Percentiles rank a stretch among this genome's conserved stretches.
phyloP scores from a whole-genome alignment of 768 basidiomycete species.

The Asterophora lycoperdoides region DNA sequence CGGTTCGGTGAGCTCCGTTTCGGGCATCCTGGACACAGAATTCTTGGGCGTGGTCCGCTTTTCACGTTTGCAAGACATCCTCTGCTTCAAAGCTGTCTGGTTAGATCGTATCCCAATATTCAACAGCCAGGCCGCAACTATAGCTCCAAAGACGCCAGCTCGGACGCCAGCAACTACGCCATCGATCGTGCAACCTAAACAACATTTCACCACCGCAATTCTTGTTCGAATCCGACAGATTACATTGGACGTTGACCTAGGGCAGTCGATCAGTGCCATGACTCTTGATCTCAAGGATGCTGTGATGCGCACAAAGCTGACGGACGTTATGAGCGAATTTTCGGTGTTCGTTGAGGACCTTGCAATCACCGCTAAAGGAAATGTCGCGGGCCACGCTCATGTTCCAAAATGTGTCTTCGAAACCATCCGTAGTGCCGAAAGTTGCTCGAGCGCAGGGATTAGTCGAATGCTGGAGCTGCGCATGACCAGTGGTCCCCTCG shows the following conservation, averaged over 20 bases:
- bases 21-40: conserved; percentile 80
- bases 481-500: conserved; percentile 69
- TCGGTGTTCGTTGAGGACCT: conserved; percentile 61
- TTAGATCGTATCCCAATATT: conserved; percentile 81
- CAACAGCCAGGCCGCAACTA: conserved; percentile 33
- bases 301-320: conserved; percentile 62
- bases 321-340: conserved; percentile 56
- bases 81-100: conserved; percentile 96
- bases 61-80: conserved; percentile 83
- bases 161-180: conserved; percentile 17
- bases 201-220: conserved; percentile 55
- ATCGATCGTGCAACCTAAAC: conserved; percentile 21
- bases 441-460: conserved; percentile 28
- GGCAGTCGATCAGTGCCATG: conserved; percentile 76
- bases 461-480: conserved; percentile 66
- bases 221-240: conserved; percentile 72
- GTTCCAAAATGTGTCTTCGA: conserved; percentile 74
- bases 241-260: conserved; percentile 75
- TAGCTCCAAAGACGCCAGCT: conserved; percentile 21
- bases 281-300: conserved; percentile 62
- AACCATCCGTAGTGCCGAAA: conserved; percentile 57
- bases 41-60: conserved; percentile 76
- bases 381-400: conserved; percentile 61
- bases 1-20: conserved; percentile 49
- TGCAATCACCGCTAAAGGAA: conserved; percentile 67